These are phyloP conservation scores for Mesembryanthemum crystallinum DNA, from an alignment of 148 eudicot species.

Conservation along the genomic window DNA sequence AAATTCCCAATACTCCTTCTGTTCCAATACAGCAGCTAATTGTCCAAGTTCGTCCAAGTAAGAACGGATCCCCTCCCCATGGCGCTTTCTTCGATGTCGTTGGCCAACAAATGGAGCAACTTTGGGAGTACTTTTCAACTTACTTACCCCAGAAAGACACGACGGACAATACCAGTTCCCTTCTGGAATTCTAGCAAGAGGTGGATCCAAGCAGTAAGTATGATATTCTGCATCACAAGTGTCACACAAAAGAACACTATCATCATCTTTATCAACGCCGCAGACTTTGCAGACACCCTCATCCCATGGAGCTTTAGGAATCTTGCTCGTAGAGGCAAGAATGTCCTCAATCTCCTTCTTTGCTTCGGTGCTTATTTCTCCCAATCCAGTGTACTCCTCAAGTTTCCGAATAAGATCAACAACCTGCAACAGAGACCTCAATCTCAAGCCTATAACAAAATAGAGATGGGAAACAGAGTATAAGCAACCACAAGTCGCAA, in stretches of 20 bases:
- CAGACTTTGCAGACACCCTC: slow-evolving; percentile 76
- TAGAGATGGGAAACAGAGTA: background rate
- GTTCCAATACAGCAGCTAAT: slow-evolving; percentile 44
- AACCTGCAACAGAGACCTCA: slow-evolving; percentile 39
- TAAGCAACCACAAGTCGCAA: slow-evolving; percentile 7
- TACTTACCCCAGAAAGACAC: slow-evolving; percentile 43
- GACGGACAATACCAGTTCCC: slow-evolving; percentile 84
- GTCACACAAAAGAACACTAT: slow-evolving; percentile 65
- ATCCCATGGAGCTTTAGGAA: slow-evolving; percentile 81
- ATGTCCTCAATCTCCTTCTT: slow-evolving; percentile 46
- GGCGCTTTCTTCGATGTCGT: slow-evolving; percentile 32
- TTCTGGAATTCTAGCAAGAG: slow-evolving; percentile 66
- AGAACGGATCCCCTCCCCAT: slow-evolving; percentile 42
- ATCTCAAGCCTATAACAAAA: background rate
- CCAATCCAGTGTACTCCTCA: slow-evolving; percentile 38
- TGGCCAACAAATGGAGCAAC: slow-evolving; percentile 25
- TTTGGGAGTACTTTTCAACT: slow-evolving; percentile 22
- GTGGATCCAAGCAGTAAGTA: slow-evolving; percentile 67
- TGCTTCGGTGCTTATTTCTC: slow-evolving; percentile 40
- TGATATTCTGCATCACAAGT: slow-evolving; percentile 77
- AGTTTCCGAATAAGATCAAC: slow-evolving; percentile 37
- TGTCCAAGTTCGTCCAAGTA: slow-evolving; percentile 44
- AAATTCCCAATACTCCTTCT: slow-evolving; percentile 68
- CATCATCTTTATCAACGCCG: slow-evolving; percentile 71
- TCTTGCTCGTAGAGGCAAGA: slow-evolving; percentile 37